These are phyloP conservation scores for Rhodotorula sp. DNA, from an alignment of 1,284 basidiomycete genomes.

Conservation along the genomic window DNA sequence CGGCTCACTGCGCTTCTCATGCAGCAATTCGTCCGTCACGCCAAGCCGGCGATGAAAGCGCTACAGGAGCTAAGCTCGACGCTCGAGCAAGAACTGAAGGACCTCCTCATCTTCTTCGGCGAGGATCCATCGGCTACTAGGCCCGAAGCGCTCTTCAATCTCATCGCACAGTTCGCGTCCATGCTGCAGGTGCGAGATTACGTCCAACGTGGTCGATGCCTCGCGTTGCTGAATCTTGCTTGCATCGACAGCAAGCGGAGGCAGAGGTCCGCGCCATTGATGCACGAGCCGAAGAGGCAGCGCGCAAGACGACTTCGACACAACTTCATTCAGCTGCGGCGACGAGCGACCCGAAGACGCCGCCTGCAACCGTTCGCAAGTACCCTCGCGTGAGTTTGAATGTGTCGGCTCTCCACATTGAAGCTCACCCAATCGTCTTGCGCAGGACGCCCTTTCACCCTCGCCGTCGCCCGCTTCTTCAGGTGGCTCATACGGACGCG, in stretches of 20 bases:
- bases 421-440: neutral
- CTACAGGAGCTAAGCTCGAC: constrained; percentile 63
- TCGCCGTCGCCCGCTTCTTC: neutral
- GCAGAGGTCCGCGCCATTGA: constrained; percentile 53
- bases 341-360: too few species aligned
- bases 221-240: too few species aligned
- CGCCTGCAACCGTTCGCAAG: neutral
- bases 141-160: constrained; percentile 75
- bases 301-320: neutral
- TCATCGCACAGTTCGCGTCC: constrained; percentile 65
- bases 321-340: neutral
- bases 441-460: neutral
- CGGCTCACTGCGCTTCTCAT: too few species aligned
- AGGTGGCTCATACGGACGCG: constrained; percentile 61
- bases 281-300: constrained; percentile 10
- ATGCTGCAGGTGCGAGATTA: constrained; percentile 18
- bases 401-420: neutral
- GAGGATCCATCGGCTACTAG: constrained; percentile 67
- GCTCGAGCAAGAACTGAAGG: constrained; percentile 63
- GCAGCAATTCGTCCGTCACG: constrained; percentile 63
- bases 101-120: constrained; percentile 69
- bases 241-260: constrained; percentile 58
- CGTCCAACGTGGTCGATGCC: too few species aligned
- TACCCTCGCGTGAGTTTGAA: neutral
- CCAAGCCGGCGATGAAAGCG: constrained; percentile 61